These are phyloP conservation scores for Castanea mollissima DNA, from an alignment of 306 rosid species.

Conservation along the genomic window DNA sequence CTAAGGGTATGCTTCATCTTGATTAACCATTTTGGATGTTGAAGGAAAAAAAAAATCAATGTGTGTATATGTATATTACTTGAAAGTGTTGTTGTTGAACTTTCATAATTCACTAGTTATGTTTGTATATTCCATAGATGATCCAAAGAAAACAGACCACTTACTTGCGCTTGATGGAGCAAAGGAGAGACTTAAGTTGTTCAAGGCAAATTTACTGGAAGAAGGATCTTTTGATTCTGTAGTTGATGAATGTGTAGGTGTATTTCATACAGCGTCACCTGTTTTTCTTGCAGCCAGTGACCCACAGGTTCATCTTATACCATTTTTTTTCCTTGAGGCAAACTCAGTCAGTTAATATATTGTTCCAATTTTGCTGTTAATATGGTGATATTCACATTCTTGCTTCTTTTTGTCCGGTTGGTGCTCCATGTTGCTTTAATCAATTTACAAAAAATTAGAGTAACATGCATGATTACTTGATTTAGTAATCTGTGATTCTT, in stretches of 20 bases:
- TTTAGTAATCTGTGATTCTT: neutral
- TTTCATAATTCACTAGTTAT: too few species aligned
- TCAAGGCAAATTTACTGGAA: slow-evolving; percentile 11
- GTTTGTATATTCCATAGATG: slow-evolving; percentile 9
- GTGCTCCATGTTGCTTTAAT: neutral
- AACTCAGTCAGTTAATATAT: neutral
- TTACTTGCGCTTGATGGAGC: slow-evolving; percentile 35
- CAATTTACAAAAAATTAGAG: neutral
- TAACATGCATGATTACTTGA: neutral
- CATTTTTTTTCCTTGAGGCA: neutral
- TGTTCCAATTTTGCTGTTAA: neutral
- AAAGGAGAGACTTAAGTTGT: slow-evolving; percentile 21
- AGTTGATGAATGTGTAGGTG: slow-evolving; percentile 12
- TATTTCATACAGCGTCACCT: slow-evolving; percentile 16
- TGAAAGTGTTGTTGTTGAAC: too few species aligned
- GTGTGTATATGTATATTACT: too few species aligned
- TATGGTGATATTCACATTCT: neutral
- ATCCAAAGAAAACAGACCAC: slow-evolving; percentile 26
- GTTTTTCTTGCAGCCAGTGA: neutral
- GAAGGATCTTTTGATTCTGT: slow-evolving; percentile 17
- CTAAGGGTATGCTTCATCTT: too few species aligned
- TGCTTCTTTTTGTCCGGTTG: neutral
- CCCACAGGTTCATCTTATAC: neutral
- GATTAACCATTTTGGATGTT: too few species aligned
- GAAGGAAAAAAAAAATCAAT: too few species aligned